phyloP scores from a whole-genome alignment of 768 basidiomycete genomes.

The Strobilomyces confusus region DNA sequence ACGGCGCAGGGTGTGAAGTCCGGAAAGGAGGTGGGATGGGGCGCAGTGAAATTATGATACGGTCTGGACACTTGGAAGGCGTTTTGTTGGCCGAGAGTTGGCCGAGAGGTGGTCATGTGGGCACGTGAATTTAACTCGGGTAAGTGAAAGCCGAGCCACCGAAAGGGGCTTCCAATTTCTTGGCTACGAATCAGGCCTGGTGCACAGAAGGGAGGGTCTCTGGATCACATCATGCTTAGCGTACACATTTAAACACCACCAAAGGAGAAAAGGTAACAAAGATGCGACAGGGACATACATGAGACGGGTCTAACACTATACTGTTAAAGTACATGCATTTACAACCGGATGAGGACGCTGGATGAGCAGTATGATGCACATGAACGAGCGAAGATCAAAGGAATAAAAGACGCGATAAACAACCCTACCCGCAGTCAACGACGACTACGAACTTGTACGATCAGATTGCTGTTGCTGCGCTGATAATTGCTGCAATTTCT shows the following conservation, averaged over 20 bases:
- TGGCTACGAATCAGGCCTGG: not conserved
- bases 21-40: not conserved
- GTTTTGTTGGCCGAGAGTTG: not conserved
- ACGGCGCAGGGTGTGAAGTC: not conserved
- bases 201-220: not conserved
- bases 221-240: not conserved
- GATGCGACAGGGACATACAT: not conserved
- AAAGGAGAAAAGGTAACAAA: not conserved
- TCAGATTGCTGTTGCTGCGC: constrained; percentile 9
- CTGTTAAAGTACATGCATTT: not conserved
- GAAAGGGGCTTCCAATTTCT: not conserved
- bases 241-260: not conserved
- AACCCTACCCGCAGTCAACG: not conserved
- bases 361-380: constrained; percentile 14
- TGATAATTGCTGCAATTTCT: constrained; percentile 20
- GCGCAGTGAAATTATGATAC: not conserved
- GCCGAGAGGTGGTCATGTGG: no score
- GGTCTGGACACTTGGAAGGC: not conserved
- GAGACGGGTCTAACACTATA: constrained; percentile 5
- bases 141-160: not conserved
- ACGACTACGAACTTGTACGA: constrained; percentile 12
- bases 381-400: constrained; percentile 14
- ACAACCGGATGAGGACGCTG: not conserved
- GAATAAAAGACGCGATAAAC: constrained; percentile 16
- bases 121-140: not conserved